Percentiles rank a stretch among this genome's conserved stretches.
Evolutionary conservation across 1,284 basidiomycete genomes (phyloP).

Genomic region (Ustilago bromivora): DNA sequence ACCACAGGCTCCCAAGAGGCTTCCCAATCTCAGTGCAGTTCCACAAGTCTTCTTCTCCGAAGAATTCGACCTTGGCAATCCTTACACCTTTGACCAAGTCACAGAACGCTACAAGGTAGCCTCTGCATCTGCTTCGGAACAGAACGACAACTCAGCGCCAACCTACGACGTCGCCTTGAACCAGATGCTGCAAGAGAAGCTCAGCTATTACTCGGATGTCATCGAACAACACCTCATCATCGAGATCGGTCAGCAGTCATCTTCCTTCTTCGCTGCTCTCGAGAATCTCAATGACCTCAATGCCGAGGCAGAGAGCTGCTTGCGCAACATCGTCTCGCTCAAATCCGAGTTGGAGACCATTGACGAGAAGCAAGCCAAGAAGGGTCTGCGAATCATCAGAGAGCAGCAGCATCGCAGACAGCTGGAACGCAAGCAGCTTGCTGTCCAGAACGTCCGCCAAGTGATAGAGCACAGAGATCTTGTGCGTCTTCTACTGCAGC

Average conservation of each 20-base stretch:
- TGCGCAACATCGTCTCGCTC: slow-evolving; percentile 81
- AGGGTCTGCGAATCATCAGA: slow-evolving; percentile 47
- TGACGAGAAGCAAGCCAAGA: slow-evolving; percentile 76
- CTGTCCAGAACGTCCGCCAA: slow-evolving; percentile 45
- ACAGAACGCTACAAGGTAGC: slow-evolving; percentile 74
- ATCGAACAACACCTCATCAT: slow-evolving; percentile 93
- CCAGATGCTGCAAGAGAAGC: slow-evolving; percentile 84
- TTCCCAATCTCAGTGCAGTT: slow-evolving; percentile 77
- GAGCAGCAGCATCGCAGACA: slow-evolving; percentile 55
- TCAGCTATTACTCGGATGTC: slow-evolving; percentile 92
- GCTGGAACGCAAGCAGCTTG: slow-evolving; percentile 43
- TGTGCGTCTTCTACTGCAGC: slow-evolving; percentile 53
- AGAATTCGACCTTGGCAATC: slow-evolving; percentile 87
- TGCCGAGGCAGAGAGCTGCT: slow-evolving; percentile 85
- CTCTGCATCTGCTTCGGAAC: slow-evolving; percentile 16
- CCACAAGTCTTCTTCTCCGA: slow-evolving; percentile 81
- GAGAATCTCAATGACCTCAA: slow-evolving; percentile 92
- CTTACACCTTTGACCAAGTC: slow-evolving; percentile 83
- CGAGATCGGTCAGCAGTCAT: slow-evolving; percentile 89
- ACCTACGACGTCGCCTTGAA: slow-evolving; percentile 67
- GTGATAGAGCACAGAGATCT: slow-evolving; percentile 61
- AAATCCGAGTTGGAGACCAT: slow-evolving; percentile 80
- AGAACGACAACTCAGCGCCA: slow-evolving; percentile 16
- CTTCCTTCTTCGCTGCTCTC: slow-evolving; percentile 95
- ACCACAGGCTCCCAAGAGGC: slow-evolving; percentile 39